These are phyloP conservation scores for Didymella keratinophila DNA, from an alignment of 2,329 filamentous ascomycete species.

Conservation along the genomic window DNA sequence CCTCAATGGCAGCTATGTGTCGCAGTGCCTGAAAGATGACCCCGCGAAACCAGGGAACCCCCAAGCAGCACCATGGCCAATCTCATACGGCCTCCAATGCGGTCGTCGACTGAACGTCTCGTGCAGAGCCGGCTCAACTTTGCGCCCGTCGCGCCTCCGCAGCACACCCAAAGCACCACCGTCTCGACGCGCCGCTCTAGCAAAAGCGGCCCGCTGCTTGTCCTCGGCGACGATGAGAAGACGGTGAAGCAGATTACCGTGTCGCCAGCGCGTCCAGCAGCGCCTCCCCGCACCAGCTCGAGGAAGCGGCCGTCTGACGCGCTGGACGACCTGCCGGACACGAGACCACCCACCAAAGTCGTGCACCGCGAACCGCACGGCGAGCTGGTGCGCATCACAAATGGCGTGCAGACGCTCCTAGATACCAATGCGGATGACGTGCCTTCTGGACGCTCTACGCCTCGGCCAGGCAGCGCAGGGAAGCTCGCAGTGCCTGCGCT, in stretches of 20 bases:
- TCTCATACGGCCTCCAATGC: constrained; percentile 37
- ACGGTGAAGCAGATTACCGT: constrained; percentile 23
- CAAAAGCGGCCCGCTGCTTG: constrained; percentile 33
- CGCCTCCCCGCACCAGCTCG: constrained; percentile 34
- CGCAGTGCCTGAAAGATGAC: constrained; percentile 39
- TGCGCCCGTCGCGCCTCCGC: constrained; percentile 37
- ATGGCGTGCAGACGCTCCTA: constrained; percentile 52
- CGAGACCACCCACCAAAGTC: constrained; percentile 53
- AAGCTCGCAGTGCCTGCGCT: constrained; percentile 40
- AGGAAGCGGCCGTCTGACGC: constrained; percentile 44
- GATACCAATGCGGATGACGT: constrained; percentile 45
- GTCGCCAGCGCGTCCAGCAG: constrained; percentile 25
- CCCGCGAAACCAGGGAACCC: constrained; percentile 32
- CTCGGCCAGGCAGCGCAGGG: constrained; percentile 38
- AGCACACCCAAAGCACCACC: constrained; percentile 32
- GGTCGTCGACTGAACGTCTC: constrained; percentile 44
- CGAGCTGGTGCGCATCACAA: constrained; percentile 52
- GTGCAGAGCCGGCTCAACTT: constrained; percentile 39
- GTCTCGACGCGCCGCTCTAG: constrained; percentile 41
- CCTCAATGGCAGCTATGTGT: constrained; percentile 40
- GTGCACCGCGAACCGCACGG: constrained; percentile 53
- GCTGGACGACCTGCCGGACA: constrained; percentile 34
- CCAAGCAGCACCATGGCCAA: constrained; percentile 37
- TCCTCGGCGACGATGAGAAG: constrained; percentile 33
- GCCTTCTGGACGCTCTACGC: constrained; percentile 43